Evolutionary conservation across 352 stramenopile genomes (phyloP), one percentile per base, ranked within the genome.

Genomic region (Globisporangium polare): DNA sequence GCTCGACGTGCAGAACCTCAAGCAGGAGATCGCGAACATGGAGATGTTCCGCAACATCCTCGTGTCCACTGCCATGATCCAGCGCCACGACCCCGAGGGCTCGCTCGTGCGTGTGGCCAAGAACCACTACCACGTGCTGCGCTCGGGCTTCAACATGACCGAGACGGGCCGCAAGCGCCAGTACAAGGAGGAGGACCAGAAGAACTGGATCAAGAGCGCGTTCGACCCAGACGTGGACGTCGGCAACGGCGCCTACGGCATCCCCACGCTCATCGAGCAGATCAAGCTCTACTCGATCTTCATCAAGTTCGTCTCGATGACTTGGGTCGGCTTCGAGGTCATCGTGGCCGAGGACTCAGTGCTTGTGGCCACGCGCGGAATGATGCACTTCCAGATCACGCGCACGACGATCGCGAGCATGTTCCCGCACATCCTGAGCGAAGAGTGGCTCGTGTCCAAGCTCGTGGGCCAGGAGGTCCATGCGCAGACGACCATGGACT

Each of bases 1-100:
- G 49, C 62, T 78, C 18, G 68, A 78, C 49, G 51, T 75, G 35
- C 60, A 76, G 54, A 60, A 62, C 20, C 51, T 78, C 37, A 54
- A 64, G 41, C 71, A 73, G 51, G 71, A 74, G 60, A 71, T 78
- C 52, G 49, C 60, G 9, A 60, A 66, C 47, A 63, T 75, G 12
- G 43, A 58, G 29, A 62, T 62, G 31, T 53, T 67, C 24, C 60
- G 64, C 6, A 58, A 69, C 6, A 67, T 78, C 29, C 67, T 77
- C 2, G 43, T 42, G 3, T 31, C 65, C 26, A 65, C 62, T 51
- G 39, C 24, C 26, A 18, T 74, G 12, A 33, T 37, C 29, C 57
- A 66, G 39, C 65, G 52, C 15, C 63, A 73, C 53, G 55, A 51
- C 4, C 63, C 47, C 17, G 57, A 66, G 18, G 70, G 67, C 2